These are phyloP conservation scores for Clavispora asparagi DNA, from an alignment of 805 yeast genomes.

Conservation along the genomic window DNA sequence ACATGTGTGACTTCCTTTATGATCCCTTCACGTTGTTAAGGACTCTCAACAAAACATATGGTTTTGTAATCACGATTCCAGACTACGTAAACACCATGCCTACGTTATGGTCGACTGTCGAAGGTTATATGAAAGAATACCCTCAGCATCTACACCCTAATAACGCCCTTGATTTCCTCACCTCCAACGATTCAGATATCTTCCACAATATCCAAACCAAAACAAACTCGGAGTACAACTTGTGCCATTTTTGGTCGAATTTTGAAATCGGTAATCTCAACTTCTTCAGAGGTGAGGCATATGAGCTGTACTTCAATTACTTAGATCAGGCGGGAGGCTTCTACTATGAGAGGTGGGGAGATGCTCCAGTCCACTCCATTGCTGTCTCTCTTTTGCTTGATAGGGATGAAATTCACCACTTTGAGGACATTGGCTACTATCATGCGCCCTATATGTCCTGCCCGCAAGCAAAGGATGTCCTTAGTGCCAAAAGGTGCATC, in stretches of 20 bases:
- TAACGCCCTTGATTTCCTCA: constrained; percentile 44
- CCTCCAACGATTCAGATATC: constrained; percentile 35
- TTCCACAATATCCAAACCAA: constrained; percentile 6
- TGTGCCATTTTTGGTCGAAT: constrained; percentile 75
- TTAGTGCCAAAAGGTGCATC: constrained; percentile 32
- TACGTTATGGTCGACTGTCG: constrained; percentile 46
- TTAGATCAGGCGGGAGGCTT: constrained; percentile 48
- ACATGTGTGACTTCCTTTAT: constrained; percentile 52
- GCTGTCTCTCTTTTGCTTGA: constrained; percentile 32
- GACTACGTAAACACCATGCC: constrained; percentile 51
- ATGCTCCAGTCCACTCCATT: constrained; percentile 43
- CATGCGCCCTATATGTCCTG: constrained; percentile 41
- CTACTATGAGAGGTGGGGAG: constrained; percentile 60
- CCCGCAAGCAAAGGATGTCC: constrained; percentile 30
- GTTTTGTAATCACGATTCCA: constrained; percentile 46
- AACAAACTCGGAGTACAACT: constrained; percentile 42
- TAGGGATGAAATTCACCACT: constrained; percentile 35
- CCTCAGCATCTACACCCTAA: constrained; percentile 45
- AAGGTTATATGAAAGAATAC: constrained; percentile 37
- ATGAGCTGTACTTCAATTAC: constrained; percentile 39
- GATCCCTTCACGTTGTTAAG: constrained; percentile 46
- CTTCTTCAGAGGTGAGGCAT: constrained; percentile 44
- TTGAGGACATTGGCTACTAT: constrained; percentile 41
- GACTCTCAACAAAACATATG: constrained; percentile 42
- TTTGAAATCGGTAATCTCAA: constrained; percentile 53